Conservation (phyloP, 2,329 filamentous ascomycete species). For the Neophaeococcomyces mojaviensis region DNA sequence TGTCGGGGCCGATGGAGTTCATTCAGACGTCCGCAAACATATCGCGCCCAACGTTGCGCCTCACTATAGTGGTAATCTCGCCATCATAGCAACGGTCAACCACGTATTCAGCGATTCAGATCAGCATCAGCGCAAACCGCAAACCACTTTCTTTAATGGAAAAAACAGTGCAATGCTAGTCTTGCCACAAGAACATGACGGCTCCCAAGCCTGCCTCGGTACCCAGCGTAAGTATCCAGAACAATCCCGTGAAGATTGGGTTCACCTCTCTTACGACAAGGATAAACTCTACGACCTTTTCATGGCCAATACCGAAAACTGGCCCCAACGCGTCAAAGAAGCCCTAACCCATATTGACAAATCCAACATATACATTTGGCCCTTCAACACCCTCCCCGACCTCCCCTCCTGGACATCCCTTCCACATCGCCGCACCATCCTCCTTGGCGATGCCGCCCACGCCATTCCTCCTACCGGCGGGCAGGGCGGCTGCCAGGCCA, state of each 20-base stretch:
- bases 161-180: slow-evolving; percentile 2
- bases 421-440: slow-evolving; percentile 11
- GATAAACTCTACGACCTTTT: slow-evolving; percentile 11
- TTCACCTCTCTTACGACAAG: slow-evolving; percentile 14
- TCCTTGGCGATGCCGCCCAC: slow-evolving; percentile 21
- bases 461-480: slow-evolving; percentile 21
- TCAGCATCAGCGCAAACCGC: background rate
- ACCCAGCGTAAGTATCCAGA: slow-evolving; percentile 7
- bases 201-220: slow-evolving; percentile 3
- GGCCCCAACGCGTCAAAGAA: slow-evolving; percentile 15
- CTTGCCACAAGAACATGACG: slow-evolving; percentile 8
- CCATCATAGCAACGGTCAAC: slow-evolving; percentile 10
- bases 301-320: slow-evolving; percentile 11
- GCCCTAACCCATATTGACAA: slow-evolving; percentile 12
- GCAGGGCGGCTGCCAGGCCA: slow-evolving; percentile 19
- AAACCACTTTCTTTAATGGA: slow-evolving; percentile 2
- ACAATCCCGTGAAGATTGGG: slow-evolving; percentile 18
- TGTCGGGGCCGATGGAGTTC: slow-evolving; percentile 25
- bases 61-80: slow-evolving; percentile 17
- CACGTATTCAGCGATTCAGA: background rate
- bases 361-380: slow-evolving; percentile 16
- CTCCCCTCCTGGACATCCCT: slow-evolving; percentile 16
- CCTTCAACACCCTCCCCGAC: slow-evolving; percentile 18
- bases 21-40: slow-evolving; percentile 16
- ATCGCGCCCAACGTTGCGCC: slow-evolving; percentile 12